Percentiles rank a stretch among this genome's conserved stretches.
These are phyloP conservation scores for Cenchrus americanus DNA, from an alignment of 176 grass and related monocot genomes.

Conservation along the genomic window DNA sequence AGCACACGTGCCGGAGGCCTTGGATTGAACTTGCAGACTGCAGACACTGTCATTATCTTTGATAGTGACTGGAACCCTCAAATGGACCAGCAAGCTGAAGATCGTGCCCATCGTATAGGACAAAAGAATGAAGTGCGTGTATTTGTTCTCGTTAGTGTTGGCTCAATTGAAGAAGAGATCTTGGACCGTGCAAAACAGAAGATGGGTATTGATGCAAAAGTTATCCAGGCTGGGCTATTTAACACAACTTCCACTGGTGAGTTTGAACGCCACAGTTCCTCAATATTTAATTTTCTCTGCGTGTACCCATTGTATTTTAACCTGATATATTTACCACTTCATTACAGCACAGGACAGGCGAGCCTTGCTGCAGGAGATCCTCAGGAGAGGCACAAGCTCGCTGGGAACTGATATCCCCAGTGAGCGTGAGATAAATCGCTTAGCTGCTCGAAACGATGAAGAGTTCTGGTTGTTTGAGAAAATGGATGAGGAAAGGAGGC, in stretches of 20 bases:
- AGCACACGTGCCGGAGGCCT: slow-evolving; percentile 97
- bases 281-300: slow-evolving; percentile 12
- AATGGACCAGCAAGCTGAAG: slow-evolving; percentile 99
- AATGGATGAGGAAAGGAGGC: slow-evolving; percentile 99
- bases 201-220: slow-evolving; percentile 99
- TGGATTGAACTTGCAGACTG: slow-evolving; percentile 95
- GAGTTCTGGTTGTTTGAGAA: slow-evolving; percentile 99
- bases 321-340: slow-evolving; percentile 20
- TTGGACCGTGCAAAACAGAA: slow-evolving; percentile 98
- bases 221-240: slow-evolving; percentile 97
- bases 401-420: slow-evolving; percentile 97
- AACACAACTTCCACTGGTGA: slow-evolving; percentile 95
- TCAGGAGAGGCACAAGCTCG: slow-evolving; percentile 89
- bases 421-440: slow-evolving; percentile 94
- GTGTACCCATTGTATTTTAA: background rate
- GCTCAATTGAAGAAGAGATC: slow-evolving; percentile 99
- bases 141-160: slow-evolving; percentile 99
- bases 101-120: slow-evolving; percentile 96
- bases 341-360: slow-evolving; percentile 88
- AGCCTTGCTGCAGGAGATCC: slow-evolving; percentile 91
- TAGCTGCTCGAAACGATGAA: slow-evolving; percentile 83
- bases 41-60: slow-evolving; percentile 98
- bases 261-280: slow-evolving; percentile 33
- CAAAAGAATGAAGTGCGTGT: slow-evolving; percentile 99
- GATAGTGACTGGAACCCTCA: slow-evolving; percentile 99